phyloP scores from a whole-genome alignment of 805 yeast genomes.

The Candida corydali region DNA sequence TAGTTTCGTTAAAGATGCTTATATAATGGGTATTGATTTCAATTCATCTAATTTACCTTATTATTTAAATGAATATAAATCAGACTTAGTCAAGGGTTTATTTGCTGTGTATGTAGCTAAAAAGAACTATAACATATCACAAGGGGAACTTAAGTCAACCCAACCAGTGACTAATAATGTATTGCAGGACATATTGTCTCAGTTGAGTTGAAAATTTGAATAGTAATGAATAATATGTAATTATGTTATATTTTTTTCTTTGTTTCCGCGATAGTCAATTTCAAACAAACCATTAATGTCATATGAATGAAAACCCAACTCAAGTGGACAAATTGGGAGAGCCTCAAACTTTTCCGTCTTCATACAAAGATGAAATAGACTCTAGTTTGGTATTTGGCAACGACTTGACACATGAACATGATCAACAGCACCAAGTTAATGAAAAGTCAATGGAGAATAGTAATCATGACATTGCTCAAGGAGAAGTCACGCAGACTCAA shows the following conservation, averaged over 20 bases:
- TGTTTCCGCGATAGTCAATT: too few relatives aligned
- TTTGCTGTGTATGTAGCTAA: conserved; percentile 35
- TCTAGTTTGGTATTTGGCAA: conserved; percentile 31
- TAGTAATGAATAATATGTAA: background rate
- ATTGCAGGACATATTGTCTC: conserved; percentile 2
- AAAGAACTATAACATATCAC: conserved; percentile 22
- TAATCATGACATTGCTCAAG: background rate
- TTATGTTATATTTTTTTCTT: too few relatives aligned
- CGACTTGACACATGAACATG: conserved; percentile 6
- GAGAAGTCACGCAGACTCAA: background rate
- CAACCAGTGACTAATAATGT: background rate
- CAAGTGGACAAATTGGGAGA: conserved; percentile 1
- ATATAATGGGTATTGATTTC: conserved; percentile 44
- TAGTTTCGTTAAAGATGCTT: conserved; percentile 57
- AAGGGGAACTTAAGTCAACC: background rate
- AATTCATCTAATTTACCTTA: conserved; percentile 17
- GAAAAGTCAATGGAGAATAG: too few relatives aligned
- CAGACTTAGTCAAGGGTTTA: conserved; percentile 19
- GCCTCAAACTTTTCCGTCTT: background rate
- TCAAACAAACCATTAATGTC: too few relatives aligned
- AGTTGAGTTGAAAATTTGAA: background rate
- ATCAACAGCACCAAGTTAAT: background rate
- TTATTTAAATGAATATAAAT: conserved; percentile 15
- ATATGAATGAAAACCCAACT: background rate
- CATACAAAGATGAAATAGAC: conserved; percentile 9